These are phyloP conservation scores for Tubosaeta sp. DNA, from an alignment of 768 basidiomycete genomes.

Conservation along the genomic window DNA sequence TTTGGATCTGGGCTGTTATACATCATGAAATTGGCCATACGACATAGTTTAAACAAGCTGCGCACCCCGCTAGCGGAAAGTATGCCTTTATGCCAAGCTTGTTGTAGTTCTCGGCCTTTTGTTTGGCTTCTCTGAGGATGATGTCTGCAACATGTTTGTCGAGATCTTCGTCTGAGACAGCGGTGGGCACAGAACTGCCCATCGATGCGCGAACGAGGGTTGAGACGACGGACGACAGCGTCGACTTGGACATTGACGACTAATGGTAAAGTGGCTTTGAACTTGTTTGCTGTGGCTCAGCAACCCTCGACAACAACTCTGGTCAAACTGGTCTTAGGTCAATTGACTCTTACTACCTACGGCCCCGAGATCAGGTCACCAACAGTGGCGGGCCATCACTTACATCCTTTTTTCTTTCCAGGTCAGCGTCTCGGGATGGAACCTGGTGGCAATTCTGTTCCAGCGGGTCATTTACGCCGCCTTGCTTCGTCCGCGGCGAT, in stretches of 20 bases:
- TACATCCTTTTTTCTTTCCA: background rate
- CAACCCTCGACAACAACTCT: too few species aligned
- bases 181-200: conserved; percentile 56
- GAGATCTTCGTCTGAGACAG: conserved; percentile 77
- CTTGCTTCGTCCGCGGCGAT: background rate
- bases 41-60: conserved; percentile 23
- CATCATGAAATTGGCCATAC: background rate
- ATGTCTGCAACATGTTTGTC: conserved; percentile 91
- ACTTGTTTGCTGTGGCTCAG: conserved; percentile 14
- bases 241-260: conserved; percentile 40
- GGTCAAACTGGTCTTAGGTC: too few species aligned
- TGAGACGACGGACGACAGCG: conserved; percentile 83
- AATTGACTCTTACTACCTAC: too few species aligned
- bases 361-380: background rate
- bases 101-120: conserved; percentile 77
- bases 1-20: conserved; percentile 56
- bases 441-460: background rate
- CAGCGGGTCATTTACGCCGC: background rate
- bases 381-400: background rate
- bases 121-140: conserved; percentile 88
- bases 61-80: conserved; percentile 51
- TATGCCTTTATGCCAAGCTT: conserved; percentile 79
- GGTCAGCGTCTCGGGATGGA: background rate
- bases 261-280: conserved; percentile 11
- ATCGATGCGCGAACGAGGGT: conserved; percentile 74